Conservation (phyloP, 495 filamentous ascomycete genomes). For the Aspergillus coremiiformis region DNA sequence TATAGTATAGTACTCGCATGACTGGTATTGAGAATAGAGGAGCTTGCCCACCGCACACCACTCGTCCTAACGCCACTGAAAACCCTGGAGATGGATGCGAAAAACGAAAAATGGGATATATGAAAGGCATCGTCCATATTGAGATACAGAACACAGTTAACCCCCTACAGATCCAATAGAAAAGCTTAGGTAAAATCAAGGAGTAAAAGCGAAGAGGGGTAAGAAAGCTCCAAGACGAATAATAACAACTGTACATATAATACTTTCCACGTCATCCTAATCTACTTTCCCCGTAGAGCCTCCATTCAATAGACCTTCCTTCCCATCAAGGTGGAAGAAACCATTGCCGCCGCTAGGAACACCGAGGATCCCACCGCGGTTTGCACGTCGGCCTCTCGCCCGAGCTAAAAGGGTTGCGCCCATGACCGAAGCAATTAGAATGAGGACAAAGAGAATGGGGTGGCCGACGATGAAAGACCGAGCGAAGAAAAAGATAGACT, state of each 20-base stretch:
- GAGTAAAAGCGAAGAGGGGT: slow-evolving; percentile 24
- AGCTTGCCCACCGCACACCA: not conserved
- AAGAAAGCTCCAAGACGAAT: slow-evolving; percentile 18
- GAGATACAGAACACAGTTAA: slow-evolving; percentile 4
- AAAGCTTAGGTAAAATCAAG: slow-evolving; percentile 12
- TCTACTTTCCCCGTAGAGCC: slow-evolving; percentile 70
- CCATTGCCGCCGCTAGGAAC: slow-evolving; percentile 51
- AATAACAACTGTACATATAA: slow-evolving; percentile 33
- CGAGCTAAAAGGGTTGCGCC: slow-evolving; percentile 29
- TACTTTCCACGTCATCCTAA: slow-evolving; percentile 36
- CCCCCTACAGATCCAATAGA: slow-evolving; percentile 5
- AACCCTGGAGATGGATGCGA: slow-evolving; percentile 1
- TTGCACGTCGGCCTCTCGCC: slow-evolving; percentile 27
- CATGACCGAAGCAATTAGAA: slow-evolving; percentile 45
- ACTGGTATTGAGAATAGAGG: not conserved
- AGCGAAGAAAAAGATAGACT: slow-evolving; percentile 72
- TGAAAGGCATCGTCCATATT: not conserved
- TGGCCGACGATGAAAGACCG: slow-evolving; percentile 59
- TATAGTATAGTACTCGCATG: not conserved
- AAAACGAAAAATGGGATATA: not conserved
- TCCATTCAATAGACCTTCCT: slow-evolving; percentile 58
- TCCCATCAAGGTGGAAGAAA: slow-evolving; percentile 71
- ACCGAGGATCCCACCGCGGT: slow-evolving; percentile 46
- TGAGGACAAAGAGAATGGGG: slow-evolving; percentile 60
- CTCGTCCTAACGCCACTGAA: not conserved